These are phyloP conservation scores for Panicum miliaceum DNA, from an alignment of 176 grass and related monocot species.

Conservation along the genomic window DNA sequence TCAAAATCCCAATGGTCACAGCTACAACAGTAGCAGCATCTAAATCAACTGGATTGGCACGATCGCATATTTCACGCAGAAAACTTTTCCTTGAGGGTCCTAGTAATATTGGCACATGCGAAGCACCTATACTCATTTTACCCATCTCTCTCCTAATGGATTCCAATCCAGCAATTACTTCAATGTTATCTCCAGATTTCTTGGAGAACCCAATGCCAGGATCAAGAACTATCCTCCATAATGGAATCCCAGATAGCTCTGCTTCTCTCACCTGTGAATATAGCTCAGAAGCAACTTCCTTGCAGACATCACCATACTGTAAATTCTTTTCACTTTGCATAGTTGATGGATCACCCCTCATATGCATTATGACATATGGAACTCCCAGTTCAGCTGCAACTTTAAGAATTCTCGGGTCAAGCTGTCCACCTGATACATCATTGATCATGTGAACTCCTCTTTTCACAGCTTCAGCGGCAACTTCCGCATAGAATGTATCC, in stretches of 20 bases:
- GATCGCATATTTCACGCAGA: conserved; percentile 73
- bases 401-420: conserved; percentile 74
- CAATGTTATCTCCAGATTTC: conserved; percentile 59
- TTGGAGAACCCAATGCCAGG: conserved; percentile 59
- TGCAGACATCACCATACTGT: conserved; percentile 68
- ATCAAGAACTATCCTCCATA: too few species aligned
- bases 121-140: conserved; percentile 48
- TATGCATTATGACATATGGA: conserved; percentile 87
- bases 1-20: conserved; percentile 48
- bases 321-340: conserved; percentile 87
- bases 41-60: conserved; percentile 55
- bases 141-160: conserved; percentile 64
- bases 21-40: conserved; percentile 61
- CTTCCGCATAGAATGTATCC: conserved; percentile 83
- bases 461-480: conserved; percentile 77
- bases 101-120: conserved; percentile 58
- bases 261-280: conserved; percentile 56
- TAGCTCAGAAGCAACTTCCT: conserved; percentile 79
- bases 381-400: conserved; percentile 32
- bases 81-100: conserved; percentile 80
- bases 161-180: conserved; percentile 58
- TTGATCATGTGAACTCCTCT: conserved; percentile 81
- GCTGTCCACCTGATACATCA: conserved; percentile 76
- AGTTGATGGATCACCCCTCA: conserved; percentile 78
- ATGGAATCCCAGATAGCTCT: conserved; percentile 70